Evolutionary conservation across 805 yeast species (phyloP), one percentile per base, ranked within the genome.

Genomic region (Saccharomyces cerevisiae): DNA sequence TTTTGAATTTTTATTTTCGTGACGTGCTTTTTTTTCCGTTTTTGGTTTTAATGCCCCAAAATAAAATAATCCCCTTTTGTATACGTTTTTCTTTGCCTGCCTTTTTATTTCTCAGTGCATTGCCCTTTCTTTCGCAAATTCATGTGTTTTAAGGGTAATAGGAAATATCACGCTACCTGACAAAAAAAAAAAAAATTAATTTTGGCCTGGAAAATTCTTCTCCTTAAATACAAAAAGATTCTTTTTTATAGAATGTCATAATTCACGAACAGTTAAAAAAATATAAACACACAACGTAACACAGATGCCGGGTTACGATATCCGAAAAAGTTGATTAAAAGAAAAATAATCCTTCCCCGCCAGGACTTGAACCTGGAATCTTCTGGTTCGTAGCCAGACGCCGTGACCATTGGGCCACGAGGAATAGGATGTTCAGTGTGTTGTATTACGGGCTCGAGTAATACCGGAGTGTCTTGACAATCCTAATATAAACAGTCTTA

Each of bases 381-480:
- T 72, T 68, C 74, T 70, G 76, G 75, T 72, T 71, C 83, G 83
- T 79, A 80, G 83, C 83, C 84, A 79, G 82, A 80, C 83, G 83
- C 83, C 84, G 80, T 79, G 82, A 80, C 84, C 84, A 80, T 80
- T 80, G 82, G 84, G 84, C 83, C 84, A 80, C 81, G 83, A 80
- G 83, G 84, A 80, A 80, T 77, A 73, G 74, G 63, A n/a, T n/a
- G n/a, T n/a, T n/a, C n/a, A n/a, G n/a, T n/a, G n/a, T n/a, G n/a
- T n/a, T n/a, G n/a, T n/a, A n/a, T n/a, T n/a, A n/a, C n/a, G n/a
- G n/a, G n/a, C n/a, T n/a, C n/a, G n/a, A n/a, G n/a, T n/a, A n/a
- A n/a, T n/a, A n/a, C n/a, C n/a, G n/a, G n/a, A n/a, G n/a, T n/a
- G n/a, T n/a, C n/a, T n/a, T n/a, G n/a, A n/a, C n/a, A n/a, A n/a